A percentile compares a stretch with the other conserved stretches of the same genome.
Conservation (phyloP, 176 grass and related monocot genomes). For the Eragrostis nindensis region DNA sequence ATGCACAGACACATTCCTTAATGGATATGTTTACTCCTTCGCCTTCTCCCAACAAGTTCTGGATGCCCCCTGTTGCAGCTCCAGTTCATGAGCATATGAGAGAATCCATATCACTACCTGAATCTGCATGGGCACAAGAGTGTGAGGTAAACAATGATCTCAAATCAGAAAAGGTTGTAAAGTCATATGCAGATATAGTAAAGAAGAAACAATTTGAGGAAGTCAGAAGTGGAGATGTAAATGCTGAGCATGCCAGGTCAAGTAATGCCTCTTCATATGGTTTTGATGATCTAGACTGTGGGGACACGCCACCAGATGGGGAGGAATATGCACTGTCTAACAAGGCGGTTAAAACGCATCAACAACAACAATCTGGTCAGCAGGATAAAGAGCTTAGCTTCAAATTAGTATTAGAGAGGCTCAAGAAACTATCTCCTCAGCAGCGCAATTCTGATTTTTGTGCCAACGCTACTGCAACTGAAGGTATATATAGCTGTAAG, state of each 20-base stretch:
- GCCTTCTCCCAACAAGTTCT: conserved; percentile 50
- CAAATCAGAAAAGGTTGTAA: conserved; percentile 38
- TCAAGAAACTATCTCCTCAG: conserved; percentile 22
- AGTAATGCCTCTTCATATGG: conserved; percentile 28
- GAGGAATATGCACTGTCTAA: conserved; percentile 6
- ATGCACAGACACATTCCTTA: conserved; percentile 63
- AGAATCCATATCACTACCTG: conserved; percentile 9
- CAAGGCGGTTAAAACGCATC: conserved; percentile 38
- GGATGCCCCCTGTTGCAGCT: conserved; percentile 37
- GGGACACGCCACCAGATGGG: conserved; percentile 13
- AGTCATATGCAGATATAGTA: conserved; percentile 53
- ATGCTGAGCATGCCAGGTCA: conserved; percentile 24
- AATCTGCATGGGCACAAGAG: conserved; percentile 13
- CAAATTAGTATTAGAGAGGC: conserved; percentile 21
- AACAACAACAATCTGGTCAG: conserved; percentile 18
- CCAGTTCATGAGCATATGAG: conserved; percentile 19
- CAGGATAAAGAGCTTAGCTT: conserved; percentile 22
- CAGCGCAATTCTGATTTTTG: conserved; percentile 24
- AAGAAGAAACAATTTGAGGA: conserved; percentile 30
- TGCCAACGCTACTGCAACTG: conserved; percentile 34
- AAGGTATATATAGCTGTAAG: conserved; percentile 20
- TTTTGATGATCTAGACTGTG: conserved; percentile 42
- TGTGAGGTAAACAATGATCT: conserved; percentile 2
- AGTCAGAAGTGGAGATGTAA: conserved; percentile 22
- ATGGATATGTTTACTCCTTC: conserved; percentile 66